Evolutionary conservation across 306 rosid genomes (phyloP), one percentile per base, ranked within the genome.

Genomic region (Corylus avellana): DNA sequence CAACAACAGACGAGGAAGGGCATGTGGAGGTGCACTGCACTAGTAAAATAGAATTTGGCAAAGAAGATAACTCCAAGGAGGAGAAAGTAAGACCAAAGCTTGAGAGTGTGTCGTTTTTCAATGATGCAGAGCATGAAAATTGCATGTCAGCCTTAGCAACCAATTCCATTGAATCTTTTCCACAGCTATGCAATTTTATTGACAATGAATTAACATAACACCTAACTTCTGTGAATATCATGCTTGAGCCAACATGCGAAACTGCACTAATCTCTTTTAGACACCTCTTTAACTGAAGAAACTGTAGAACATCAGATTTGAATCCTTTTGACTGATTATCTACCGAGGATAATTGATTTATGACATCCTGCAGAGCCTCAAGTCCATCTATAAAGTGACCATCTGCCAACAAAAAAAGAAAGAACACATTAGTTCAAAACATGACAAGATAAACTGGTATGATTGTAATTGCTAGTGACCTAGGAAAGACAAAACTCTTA

Each of bases 261-360:
- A 83, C 87, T 59, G 70, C 79, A 74, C 49, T 69, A 12, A 51
- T 76, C 64, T 80, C 89, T 80, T 82, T 84, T 71, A 83, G 72
- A 77, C 82, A 72, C 79, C 81, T 89, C 72, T 86, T 87, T 85
- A 81, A 81, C 79, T 92, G 86, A 64, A 86, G 82, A 83, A 92
- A 94, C 79, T 91, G 92, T 42, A 58, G 81, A 88, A 92, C 91
- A 90, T 94, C 97, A 66, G 97, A 87, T 70, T 83, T 89, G 84
- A 91, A 94, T 85, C 89, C 87, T 77, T 79, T 85, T 17, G 94
- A 89, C 75, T 85, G 88, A 75, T 91, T 91, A 35, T 75, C 84
- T 78, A 90, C 80, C 12, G 80, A 75, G 59, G 91, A 82, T 63
- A 95, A 87, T 58, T 80, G 88, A 76, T 86, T 88, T 70, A 95